A percentile compares a stretch with the other conserved stretches of the same genome.
phyloP scores from a whole-genome alignment of 495 filamentous ascomycete species.

The Rusavskia elegans region DNA sequence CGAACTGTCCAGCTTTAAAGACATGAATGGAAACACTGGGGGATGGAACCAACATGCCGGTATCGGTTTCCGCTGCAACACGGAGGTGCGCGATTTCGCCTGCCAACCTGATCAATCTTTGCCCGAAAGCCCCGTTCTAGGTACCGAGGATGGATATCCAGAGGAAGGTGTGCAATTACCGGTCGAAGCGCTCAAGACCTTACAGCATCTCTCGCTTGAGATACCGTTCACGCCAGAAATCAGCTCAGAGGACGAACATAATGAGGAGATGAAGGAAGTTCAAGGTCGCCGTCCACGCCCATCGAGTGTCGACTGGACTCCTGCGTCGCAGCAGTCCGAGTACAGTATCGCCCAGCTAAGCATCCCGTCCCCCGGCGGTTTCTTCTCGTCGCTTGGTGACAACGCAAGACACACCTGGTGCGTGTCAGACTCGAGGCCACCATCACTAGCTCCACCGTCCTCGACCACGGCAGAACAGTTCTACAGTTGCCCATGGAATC shows the following conservation, averaged over 20 bases:
- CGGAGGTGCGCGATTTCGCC: slow-evolving; percentile 9
- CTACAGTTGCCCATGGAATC: slow-evolving; percentile 62
- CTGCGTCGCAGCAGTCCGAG: slow-evolving; percentile 29
- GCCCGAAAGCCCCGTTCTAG: slow-evolving; percentile 13
- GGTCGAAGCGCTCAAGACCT: slow-evolving; percentile 57
- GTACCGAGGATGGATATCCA: slow-evolving; percentile 25
- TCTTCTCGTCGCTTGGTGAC: slow-evolving; percentile 68
- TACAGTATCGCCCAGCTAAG: slow-evolving; percentile 54
- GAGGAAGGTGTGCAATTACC: slow-evolving; percentile 58
- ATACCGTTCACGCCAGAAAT: slow-evolving; percentile 11
- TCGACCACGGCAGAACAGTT: slow-evolving; percentile 73
- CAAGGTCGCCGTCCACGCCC: slow-evolving; percentile 17
- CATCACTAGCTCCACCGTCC: slow-evolving; percentile 39
- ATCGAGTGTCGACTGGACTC: slow-evolving; percentile 27
- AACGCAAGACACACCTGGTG: slow-evolving; percentile 64
- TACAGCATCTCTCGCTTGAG: slow-evolving; percentile 56
- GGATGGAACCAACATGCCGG: slow-evolving; percentile 3
- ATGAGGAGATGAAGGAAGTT: slow-evolving; percentile 31
- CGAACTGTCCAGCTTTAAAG: background rate
- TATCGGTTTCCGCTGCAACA: slow-evolving; percentile 4
- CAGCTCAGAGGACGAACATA: slow-evolving; percentile 26
- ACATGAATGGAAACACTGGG: slow-evolving; percentile 1
- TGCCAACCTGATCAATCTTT: background rate
- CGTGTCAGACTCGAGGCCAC: slow-evolving; percentile 21
- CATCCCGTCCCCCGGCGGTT: slow-evolving; percentile 78